Conservation (phyloP, 2,329 filamentous ascomycete genomes). For the Talaromyces sp. region DNA sequence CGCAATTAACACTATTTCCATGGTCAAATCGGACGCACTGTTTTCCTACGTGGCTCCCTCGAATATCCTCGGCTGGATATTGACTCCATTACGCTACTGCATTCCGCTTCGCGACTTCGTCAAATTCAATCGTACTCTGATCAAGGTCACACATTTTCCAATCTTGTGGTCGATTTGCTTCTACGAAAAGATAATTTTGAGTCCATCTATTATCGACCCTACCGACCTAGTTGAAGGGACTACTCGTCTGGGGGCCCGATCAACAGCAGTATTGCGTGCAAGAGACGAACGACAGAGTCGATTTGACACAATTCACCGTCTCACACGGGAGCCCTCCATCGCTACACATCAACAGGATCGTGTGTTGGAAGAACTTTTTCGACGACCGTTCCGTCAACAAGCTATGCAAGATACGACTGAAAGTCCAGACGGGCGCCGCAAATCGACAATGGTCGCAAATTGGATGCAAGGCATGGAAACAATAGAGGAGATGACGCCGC, state of each 20-base stretch:
- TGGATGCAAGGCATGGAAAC: slow-evolving; percentile 75
- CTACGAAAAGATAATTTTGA: slow-evolving; percentile 78
- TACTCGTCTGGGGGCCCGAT: slow-evolving; percentile 49
- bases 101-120: slow-evolving; percentile 80
- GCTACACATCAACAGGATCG: slow-evolving; percentile 85
- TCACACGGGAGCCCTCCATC: slow-evolving; percentile 70
- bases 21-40: slow-evolving; percentile 96
- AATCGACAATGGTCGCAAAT: slow-evolving; percentile 74
- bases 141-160: slow-evolving; percentile 87
- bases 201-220: slow-evolving; percentile 71
- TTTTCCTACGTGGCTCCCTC: slow-evolving; percentile 92
- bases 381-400: slow-evolving; percentile 62
- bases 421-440: slow-evolving; percentile 63
- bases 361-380: slow-evolving; percentile 87
- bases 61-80: slow-evolving; percentile 85
- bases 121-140: slow-evolving; percentile 79
- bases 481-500: slow-evolving; percentile 57
- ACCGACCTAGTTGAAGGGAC: slow-evolving; percentile 79
- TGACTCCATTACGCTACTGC: slow-evolving; percentile 76
- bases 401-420: slow-evolving; percentile 56
- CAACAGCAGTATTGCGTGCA: slow-evolving; percentile 51
- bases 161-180: slow-evolving; percentile 80
- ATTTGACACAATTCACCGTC: slow-evolving; percentile 68
- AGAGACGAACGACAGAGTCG: slow-evolving; percentile 56
- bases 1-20: slow-evolving; percentile 93